phyloP scores from a whole-genome alignment of 257 asterid species.

The Avicennia marina region DNA sequence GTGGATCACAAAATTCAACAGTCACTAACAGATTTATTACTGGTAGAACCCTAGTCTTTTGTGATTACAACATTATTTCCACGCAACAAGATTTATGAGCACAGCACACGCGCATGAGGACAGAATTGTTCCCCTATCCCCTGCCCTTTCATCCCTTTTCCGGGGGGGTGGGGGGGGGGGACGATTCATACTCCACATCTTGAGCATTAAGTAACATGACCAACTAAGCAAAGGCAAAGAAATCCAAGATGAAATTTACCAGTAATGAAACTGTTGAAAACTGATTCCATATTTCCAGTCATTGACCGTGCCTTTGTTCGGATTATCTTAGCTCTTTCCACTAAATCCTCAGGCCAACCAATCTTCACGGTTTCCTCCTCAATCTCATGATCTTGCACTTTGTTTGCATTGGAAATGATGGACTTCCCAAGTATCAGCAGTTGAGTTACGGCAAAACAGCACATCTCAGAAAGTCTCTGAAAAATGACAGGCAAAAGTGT shows the following conservation, averaged over 20 bases:
- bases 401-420: constrained; percentile 54
- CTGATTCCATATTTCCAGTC: constrained; percentile 65
- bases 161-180: no score
- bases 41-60: no score
- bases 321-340: constrained; percentile 78
- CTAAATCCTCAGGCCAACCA: constrained; percentile 89
- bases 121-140: no score
- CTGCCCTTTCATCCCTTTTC: no score
- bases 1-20: no score
- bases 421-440: constrained; percentile 84
- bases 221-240: no score
- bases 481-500: constrained; percentile 15
- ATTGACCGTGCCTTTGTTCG: constrained; percentile 55
- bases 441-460: constrained; percentile 87
- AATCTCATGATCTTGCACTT: constrained; percentile 42
- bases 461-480: constrained; percentile 95
- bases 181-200: no score
- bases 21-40: no score
- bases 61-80: no score
- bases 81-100: no score
- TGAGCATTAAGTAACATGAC: constrained; percentile 1
- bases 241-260: constrained; percentile 46
- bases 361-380: constrained; percentile 55
- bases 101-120: no score
- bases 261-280: constrained; percentile 67